Base-by-base conservation (phyloP, 2,329 filamentous ascomycete species). In the Exophiala viscosa region DNA sequence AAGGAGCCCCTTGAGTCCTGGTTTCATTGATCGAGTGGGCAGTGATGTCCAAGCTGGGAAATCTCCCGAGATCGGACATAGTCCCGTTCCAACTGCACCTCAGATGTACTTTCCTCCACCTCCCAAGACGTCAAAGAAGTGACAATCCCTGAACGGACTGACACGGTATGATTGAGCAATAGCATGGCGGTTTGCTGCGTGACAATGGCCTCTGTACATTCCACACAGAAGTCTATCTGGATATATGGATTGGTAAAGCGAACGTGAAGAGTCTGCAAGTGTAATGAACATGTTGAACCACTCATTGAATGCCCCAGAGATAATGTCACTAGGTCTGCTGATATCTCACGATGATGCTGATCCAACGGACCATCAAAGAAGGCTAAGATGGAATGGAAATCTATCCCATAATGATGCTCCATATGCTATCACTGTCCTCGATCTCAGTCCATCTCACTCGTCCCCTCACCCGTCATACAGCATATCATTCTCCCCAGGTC, bases 21-120 rank as follows among this genome's bases (percentile, higher is more conserved):
- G 59, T 13, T 57, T 62, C 59, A 13, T 59, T 60, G 17, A 62
- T 60, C 18, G 62, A 57, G 49, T 60, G 56, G 48, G 60, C 59
- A 31, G 36, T 52, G 48, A 62, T 64, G 23, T 51, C 46, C 36
- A 44, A n/a, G 33, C 57, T 55, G 23, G 33, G 35, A 51, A 50
- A 47, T 40, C 53, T 28, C 33, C 20, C 44, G 57, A 52, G 54
- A 49, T 42, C 50, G 35, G 45, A 28, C 38, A 48, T 5, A 51
- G 47, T 43, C 45, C 62, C 53, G 36, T 48, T 53, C n/a, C 60
- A 58, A 42, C 45, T 8, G 32, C 44, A 7, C 51, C 55, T 32
- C 47, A 59, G 41, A 45, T 57, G 28, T 60, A 57, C 34, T 60
- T 60, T 34, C 57, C 57, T 28, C 57, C 57, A 31, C 57, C 57